These are phyloP conservation scores for Croton laevigatus DNA, from an alignment of 441 rosid genomes.

Conservation along the genomic window DNA sequence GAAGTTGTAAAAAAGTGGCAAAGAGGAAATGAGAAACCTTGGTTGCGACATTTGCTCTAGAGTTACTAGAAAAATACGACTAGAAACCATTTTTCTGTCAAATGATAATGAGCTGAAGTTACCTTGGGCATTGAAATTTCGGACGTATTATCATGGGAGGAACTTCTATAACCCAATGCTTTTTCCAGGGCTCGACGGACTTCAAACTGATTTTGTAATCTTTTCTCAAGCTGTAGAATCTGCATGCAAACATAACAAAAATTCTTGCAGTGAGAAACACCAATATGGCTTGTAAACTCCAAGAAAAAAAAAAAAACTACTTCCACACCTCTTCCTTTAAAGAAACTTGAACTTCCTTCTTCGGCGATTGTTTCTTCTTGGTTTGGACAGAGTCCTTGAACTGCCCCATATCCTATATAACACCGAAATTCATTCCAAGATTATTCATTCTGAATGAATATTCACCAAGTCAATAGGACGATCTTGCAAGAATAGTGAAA, in stretches of 20 bases:
- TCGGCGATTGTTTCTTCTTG: slow-evolving; percentile 41
- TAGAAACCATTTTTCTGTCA: slow-evolving; percentile 10
- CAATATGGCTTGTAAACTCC: slow-evolving; percentile 3
- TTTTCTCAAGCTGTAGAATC: slow-evolving; percentile 85
- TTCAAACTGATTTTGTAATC: slow-evolving; percentile 71
- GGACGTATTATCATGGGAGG: slow-evolving; percentile 32
- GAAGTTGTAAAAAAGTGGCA: slow-evolving; percentile 20
- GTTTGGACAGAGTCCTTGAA: slow-evolving; percentile 36
- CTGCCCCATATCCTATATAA: slow-evolving; percentile 48
- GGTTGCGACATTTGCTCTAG: neutral
- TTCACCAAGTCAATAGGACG: neutral
- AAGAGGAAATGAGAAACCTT: slow-evolving; percentile 12
- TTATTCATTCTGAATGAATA: neutral
- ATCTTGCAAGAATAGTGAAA: slow-evolving; percentile 2
- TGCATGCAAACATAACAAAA: slow-evolving; percentile 29
- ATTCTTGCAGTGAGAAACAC: slow-evolving; percentile 4
- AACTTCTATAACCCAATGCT: slow-evolving; percentile 63
- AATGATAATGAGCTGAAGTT: slow-evolving; percentile 17
- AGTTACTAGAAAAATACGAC: neutral
- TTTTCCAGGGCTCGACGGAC: slow-evolving; percentile 75
- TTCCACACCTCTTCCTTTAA: slow-evolving; percentile 74
- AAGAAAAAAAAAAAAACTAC: slow-evolving; percentile 5
- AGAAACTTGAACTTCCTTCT: slow-evolving; percentile 44
- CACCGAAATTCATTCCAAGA: neutral
- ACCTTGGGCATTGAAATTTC: slow-evolving; percentile 66